Percentiles rank a stretch among this genome's conserved stretches.
These are phyloP conservation scores for Amyloporia xantha DNA, from an alignment of 768 basidiomycete genomes.

Conservation along the genomic window DNA sequence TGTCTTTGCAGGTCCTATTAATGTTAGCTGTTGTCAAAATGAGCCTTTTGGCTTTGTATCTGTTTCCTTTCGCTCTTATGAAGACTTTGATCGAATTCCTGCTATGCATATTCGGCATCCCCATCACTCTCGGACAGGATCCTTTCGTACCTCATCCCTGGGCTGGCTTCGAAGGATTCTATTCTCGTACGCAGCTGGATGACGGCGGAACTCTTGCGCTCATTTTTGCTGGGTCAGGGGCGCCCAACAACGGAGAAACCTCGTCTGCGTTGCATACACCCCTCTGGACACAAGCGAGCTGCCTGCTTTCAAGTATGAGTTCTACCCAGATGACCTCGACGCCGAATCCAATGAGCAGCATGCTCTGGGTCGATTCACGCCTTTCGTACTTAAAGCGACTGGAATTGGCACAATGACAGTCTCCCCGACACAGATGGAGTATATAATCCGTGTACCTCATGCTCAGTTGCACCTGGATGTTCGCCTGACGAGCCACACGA, in stretches of 20 bases:
- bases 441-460: slow-evolving; percentile 10
- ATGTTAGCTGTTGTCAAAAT: not conserved
- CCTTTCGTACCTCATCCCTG: slow-evolving; percentile 19
- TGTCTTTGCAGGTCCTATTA: too few relatives aligned
- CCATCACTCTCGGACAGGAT: slow-evolving; percentile 3
- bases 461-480: slow-evolving; percentile 12
- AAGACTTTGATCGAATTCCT: not conserved
- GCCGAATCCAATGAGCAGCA: not conserved
- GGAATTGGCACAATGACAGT: slow-evolving; percentile 17
- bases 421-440: slow-evolving; percentile 9
- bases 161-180: slow-evolving; percentile 21
- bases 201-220: slow-evolving; percentile 19
- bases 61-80: slow-evolving; percentile 1
- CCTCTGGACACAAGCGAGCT: not conserved
- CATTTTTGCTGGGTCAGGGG: slow-evolving; percentile 22
- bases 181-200: slow-evolving; percentile 17
- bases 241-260: slow-evolving; percentile 15
- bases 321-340: slow-evolving; percentile 16
- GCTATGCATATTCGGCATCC: not conserved
- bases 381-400: slow-evolving; percentile 14
- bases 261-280: slow-evolving; percentile 17
- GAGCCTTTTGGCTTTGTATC: not conserved
- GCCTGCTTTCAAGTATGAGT: slow-evolving; percentile 16
- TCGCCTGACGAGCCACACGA: slow-evolving; percentile 7
- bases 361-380: not conserved